Percentiles rank a stretch among this genome's conserved stretches.
phyloP scores from a whole-genome alignment of 2,329 filamentous ascomycete species.

The Venturia asperata region DNA sequence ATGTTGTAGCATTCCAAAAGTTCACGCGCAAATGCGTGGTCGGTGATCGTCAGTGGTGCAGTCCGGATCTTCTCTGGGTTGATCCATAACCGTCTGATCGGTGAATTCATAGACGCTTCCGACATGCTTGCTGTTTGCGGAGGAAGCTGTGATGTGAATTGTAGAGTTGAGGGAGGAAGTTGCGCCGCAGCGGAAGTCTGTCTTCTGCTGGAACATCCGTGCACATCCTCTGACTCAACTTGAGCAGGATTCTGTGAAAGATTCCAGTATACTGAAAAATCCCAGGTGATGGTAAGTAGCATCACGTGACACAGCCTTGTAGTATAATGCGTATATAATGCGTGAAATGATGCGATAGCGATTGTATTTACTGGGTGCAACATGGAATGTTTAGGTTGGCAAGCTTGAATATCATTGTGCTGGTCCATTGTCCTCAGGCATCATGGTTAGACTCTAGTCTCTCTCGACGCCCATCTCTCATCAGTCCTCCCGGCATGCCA shows the following conservation, averaged over 20 bases:
- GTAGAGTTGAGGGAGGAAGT: background rate
- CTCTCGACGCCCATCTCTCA: too few relatives aligned
- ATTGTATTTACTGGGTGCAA: background rate
- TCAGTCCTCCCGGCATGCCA: too few relatives aligned
- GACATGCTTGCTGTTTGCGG: background rate
- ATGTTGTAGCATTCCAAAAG: background rate
- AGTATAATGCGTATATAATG: background rate
- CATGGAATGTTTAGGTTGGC: too few relatives aligned
- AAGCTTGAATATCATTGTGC: too few relatives aligned
- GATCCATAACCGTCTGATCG: background rate
- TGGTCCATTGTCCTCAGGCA: too few relatives aligned
- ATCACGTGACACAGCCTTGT: background rate
- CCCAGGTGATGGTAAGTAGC: background rate
- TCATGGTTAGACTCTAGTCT: too few relatives aligned
- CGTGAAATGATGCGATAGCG: background rate
- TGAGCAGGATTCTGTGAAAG: background rate
- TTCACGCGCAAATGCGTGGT: background rate
- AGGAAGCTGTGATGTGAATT: background rate
- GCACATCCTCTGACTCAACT: background rate
- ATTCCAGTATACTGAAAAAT: slow-evolving; percentile 1
- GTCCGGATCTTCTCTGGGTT: background rate
- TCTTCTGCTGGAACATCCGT: background rate
- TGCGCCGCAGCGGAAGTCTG: background rate
- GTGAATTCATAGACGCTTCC: background rate
- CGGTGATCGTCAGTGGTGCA: background rate